Percentiles rank a stretch among this genome's conserved stretches.
These are phyloP conservation scores for Chaetomium sp. DNA, from an alignment of 2,329 filamentous ascomycete genomes.

Conservation along the genomic window DNA sequence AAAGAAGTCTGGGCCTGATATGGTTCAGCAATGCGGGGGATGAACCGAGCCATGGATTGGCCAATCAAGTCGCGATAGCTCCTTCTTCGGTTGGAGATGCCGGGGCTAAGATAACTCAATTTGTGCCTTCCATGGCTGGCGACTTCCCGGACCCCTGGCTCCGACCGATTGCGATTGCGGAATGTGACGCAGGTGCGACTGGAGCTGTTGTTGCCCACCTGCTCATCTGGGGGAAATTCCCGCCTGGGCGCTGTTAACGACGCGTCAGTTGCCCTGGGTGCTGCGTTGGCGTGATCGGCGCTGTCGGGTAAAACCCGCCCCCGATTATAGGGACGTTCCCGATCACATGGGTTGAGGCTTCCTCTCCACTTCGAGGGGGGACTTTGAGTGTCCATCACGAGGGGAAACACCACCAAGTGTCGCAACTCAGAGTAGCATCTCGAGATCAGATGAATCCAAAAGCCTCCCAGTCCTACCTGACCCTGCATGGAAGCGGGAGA, in stretches of 20 bases:
- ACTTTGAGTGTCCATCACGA: background rate
- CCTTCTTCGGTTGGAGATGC: conserved; percentile 1
- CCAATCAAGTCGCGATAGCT: background rate
- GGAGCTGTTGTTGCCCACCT: conserved; percentile 8
- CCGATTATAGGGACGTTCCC: background rate
- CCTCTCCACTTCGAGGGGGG: background rate
- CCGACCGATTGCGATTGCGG: conserved; percentile 8
- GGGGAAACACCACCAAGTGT: background rate
- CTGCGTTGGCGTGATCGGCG: background rate
- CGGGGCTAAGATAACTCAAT: conserved; percentile 20
- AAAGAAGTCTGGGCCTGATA: background rate
- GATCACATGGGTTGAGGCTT: background rate
- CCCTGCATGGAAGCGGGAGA: background rate
- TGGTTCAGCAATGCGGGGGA: background rate
- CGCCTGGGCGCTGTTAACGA: conserved; percentile 12
- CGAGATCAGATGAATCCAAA: background rate
- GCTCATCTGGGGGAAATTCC: conserved; percentile 8
- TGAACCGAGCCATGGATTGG: background rate
- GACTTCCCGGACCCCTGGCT: background rate
- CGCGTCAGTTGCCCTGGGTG: background rate
- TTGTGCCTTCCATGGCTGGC: conserved; percentile 8
- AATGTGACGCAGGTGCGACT: background rate
- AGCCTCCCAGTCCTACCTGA: background rate
- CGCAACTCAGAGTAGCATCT: background rate
- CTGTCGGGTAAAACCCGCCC: background rate